Evolutionary conservation across 768 basidiomycete species (phyloP).

Genomic region (Tulasnella sp.): DNA sequence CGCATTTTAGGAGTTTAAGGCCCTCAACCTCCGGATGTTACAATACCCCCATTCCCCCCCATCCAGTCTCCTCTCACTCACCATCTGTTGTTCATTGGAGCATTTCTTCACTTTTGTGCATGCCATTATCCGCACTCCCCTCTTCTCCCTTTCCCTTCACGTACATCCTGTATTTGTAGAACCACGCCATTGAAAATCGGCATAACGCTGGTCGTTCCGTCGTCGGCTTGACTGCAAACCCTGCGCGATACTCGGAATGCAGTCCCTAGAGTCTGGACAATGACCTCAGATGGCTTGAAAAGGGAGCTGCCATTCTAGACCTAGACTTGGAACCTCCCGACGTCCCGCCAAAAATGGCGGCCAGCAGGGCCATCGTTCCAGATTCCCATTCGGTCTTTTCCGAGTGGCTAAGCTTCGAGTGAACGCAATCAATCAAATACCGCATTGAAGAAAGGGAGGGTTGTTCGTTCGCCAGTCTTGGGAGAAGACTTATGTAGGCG

Average conservation of each 20-base stretch:
- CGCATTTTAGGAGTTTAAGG: neutral
- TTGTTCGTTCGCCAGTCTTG: too few relatives aligned
- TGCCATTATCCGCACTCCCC: neutral
- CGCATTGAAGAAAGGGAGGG: too few relatives aligned
- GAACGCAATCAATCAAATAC: too few relatives aligned
- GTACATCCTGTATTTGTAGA: slow-evolving; percentile 1
- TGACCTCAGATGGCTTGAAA: neutral
- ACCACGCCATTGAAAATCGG: neutral
- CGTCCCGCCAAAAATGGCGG: too few relatives aligned
- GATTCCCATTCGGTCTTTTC: too few relatives aligned
- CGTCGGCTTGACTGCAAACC: too few relatives aligned
- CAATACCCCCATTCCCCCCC: neutral
- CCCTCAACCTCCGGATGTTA: neutral
- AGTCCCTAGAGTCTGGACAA: neutral
- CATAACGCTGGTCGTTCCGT: neutral
- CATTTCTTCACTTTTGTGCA: neutral
- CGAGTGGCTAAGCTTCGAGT: too few relatives aligned
- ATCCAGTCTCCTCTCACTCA: neutral
- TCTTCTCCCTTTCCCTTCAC: neutral
- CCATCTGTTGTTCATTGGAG: neutral
- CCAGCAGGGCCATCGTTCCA: neutral
- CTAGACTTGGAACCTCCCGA: neutral
- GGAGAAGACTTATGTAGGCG: too few relatives aligned
- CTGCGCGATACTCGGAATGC: neutral
- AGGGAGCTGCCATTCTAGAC: neutral